Conservation (phyloP, 352 stramenopile species). For the Phytopythium oedochilum region DNA sequence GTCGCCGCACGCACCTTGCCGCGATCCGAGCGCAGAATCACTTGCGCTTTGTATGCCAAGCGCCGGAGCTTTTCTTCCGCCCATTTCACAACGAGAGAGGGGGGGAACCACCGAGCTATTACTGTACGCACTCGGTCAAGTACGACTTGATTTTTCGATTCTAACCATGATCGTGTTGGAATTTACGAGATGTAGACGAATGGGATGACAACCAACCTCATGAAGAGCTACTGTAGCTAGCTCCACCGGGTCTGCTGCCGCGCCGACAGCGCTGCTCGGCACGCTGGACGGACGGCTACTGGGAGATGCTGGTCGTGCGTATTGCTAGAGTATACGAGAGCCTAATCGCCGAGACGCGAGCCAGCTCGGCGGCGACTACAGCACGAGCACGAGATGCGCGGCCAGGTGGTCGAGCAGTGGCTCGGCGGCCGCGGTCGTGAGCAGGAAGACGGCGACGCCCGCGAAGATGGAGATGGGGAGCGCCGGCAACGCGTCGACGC, state of each 20-base stretch:
- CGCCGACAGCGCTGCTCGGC: no score
- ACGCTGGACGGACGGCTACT: no score
- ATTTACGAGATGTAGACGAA: no score
- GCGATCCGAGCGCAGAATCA: background rate
- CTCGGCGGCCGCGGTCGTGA: slow-evolving; percentile 23
- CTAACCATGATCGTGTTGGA: no score
- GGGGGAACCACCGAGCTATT: background rate
- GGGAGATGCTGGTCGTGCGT: no score
- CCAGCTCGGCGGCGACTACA: no score
- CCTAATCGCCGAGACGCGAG: no score
- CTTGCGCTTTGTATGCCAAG: background rate
- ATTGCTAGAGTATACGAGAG: no score
- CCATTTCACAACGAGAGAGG: background rate
- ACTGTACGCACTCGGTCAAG: background rate
- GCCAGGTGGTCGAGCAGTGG: slow-evolving; percentile 31
- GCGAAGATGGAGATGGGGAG: slow-evolving; percentile 95
- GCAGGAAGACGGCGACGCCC: slow-evolving; percentile 44
- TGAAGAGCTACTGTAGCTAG: no score
- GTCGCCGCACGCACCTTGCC: background rate
- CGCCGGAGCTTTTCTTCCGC: background rate
- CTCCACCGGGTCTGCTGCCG: no score
- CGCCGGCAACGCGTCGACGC: slow-evolving; percentile 92
- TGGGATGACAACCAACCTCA: no score
- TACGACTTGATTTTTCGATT: no score
- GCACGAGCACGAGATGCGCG: background rate